phyloP scores from a whole-genome alignment of 768 basidiomycete species.

The Mycena kentingensis region DNA sequence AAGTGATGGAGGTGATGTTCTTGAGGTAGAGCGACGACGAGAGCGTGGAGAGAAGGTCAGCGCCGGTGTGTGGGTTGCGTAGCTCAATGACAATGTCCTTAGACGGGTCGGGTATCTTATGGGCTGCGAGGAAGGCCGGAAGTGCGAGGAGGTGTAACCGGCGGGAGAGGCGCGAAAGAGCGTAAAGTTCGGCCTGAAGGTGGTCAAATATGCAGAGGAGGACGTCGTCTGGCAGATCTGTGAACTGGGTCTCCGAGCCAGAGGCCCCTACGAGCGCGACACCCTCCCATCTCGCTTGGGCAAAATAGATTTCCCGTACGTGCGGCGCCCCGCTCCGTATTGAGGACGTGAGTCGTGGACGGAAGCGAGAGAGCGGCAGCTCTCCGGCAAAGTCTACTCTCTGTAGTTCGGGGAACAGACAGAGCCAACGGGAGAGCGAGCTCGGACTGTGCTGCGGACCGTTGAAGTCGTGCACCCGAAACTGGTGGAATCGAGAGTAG shows the following conservation, averaged over 20 bases:
- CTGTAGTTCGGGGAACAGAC: not conserved
- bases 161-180: constrained; percentile 3
- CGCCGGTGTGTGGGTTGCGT: not conserved
- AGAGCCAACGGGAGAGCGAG: constrained; percentile 3
- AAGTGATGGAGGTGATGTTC: not conserved
- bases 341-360: not conserved
- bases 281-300: not conserved
- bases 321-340: not conserved
- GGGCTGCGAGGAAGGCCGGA: not conserved
- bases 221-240: constrained; percentile 13
- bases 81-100: not conserved
- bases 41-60: constrained; percentile 6
- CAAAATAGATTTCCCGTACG: not conserved
- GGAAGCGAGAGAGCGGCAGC: not conserved
- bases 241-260: not conserved
- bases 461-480: not conserved
- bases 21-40: constrained; percentile 5
- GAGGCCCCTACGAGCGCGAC: not conserved
- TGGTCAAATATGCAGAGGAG: not conserved
- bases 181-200: constrained; percentile 3
- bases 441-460: not conserved
- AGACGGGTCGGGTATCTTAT: not conserved
- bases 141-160: constrained; percentile 15
- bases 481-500: not conserved
- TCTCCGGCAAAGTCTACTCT: not conserved